A percentile compares a stretch with the other conserved stretches of the same genome.
phyloP scores from a whole-genome alignment of 2,329 filamentous ascomycete species.

The Biscogniauxia sp. region DNA sequence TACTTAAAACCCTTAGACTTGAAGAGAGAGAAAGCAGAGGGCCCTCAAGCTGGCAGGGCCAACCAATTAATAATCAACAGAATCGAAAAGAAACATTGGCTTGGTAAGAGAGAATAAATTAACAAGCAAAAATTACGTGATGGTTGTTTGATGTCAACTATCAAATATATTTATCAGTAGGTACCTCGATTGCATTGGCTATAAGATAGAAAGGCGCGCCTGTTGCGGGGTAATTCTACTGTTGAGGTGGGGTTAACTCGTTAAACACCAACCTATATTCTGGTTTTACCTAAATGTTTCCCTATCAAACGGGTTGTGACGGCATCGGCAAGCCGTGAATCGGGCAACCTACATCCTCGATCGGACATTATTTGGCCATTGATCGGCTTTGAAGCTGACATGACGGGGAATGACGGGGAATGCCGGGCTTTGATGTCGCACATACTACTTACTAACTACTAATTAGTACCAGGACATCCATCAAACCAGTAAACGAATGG shows the following conservation, averaged over 20 bases:
- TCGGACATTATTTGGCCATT: background rate
- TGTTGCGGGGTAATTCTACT: background rate
- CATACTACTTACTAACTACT: no score
- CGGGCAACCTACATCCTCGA: background rate
- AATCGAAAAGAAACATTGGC: no score
- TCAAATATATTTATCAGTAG: no score
- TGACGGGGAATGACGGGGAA: background rate
- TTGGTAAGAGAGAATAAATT: background rate
- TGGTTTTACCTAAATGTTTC: background rate
- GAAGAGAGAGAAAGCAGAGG: no score
- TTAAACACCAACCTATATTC: background rate
- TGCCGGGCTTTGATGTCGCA: no score
- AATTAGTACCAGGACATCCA: no score
- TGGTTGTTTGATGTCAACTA: no score
- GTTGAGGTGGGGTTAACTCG: background rate
- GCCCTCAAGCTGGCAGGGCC: background rate
- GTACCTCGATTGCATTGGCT: no score
- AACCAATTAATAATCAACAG: background rate
- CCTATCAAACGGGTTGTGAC: background rate
- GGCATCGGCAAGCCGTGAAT: background rate
- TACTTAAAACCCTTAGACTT: background rate
- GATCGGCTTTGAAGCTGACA: background rate
- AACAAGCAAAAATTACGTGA: no score
- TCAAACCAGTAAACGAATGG: no score
- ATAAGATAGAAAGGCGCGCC: background rate